Percentiles rank a stretch among this genome's conserved stretches.
Conservation (phyloP, 2,329 filamentous ascomycete species). For the Dactylonectria estremocensis region DNA sequence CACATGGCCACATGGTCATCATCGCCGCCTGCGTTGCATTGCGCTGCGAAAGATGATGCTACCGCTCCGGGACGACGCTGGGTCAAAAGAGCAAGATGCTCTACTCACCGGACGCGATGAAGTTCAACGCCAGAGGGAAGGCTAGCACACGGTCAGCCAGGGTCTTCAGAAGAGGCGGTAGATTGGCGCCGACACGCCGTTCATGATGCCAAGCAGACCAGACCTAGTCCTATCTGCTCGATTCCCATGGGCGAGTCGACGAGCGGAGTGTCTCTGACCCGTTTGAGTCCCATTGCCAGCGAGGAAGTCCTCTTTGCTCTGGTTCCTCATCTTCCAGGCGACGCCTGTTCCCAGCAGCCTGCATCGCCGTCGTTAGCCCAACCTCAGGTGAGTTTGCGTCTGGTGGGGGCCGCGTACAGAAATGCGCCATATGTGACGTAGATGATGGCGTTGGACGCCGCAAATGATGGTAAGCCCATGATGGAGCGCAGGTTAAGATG, state of each 20-base stretch:
- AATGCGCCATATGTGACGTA: constrained; percentile 85
- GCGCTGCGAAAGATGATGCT: constrained; percentile 58
- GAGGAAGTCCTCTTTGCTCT: constrained; percentile 80
- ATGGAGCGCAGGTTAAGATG: constrained; percentile 25
- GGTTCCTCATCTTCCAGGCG: constrained; percentile 72
- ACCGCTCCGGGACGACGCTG: constrained; percentile 70
- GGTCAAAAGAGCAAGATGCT: constrained; percentile 49
- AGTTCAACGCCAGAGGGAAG: constrained; percentile 86
- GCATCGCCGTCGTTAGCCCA: constrained; percentile 39
- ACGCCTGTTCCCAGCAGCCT: constrained; percentile 76
- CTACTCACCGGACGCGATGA: constrained; percentile 93
- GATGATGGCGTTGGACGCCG: constrained; percentile 87
- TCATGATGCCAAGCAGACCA: constrained; percentile 12
- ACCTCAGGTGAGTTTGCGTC: not conserved
- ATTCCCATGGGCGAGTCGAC: constrained; percentile 21
- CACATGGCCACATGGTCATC: constrained; percentile 8
- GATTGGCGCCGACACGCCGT: constrained; percentile 6
- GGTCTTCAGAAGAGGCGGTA: not conserved
- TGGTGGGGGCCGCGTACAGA: constrained; percentile 69
- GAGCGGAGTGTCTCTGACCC: constrained; percentile 69
- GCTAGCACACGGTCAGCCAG: constrained; percentile 66
- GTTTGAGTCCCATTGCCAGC: constrained; percentile 86
- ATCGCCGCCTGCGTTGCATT: not conserved
- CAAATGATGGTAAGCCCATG: constrained; percentile 83
- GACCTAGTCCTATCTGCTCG: constrained; percentile 4